Conservation (phyloP, 1,139 yeast genomes). For the Ashbya aceris region DNA sequence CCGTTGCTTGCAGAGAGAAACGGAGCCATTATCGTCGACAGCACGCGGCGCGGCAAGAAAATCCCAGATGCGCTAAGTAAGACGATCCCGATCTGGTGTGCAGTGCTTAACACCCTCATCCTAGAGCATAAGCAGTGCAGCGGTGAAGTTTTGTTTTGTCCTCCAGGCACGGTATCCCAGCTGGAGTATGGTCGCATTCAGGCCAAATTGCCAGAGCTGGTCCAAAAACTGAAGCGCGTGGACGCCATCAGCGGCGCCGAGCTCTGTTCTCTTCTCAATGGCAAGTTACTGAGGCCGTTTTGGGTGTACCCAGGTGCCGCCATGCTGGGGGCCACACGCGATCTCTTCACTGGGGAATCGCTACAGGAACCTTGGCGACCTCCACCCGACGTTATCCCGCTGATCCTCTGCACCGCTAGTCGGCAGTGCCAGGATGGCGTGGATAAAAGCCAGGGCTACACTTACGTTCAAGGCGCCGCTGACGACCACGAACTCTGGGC, state of each 20-base stretch:
- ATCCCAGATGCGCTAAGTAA: slow-evolving; percentile 84
- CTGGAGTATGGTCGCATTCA: slow-evolving; percentile 52
- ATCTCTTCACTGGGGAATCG: slow-evolving; percentile 23
- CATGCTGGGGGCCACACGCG: slow-evolving; percentile 16
- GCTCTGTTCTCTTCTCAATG: slow-evolving; percentile 28
- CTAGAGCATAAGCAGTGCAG: slow-evolving; percentile 21
- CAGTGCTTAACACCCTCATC: slow-evolving; percentile 54
- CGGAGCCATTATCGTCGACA: slow-evolving; percentile 65
- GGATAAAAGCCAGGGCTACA: slow-evolving; percentile 37
- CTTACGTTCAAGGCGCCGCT: slow-evolving; percentile 84
- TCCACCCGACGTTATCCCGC: slow-evolving; percentile 30
- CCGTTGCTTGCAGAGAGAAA: slow-evolving; percentile 34
- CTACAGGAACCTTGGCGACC: slow-evolving; percentile 17
- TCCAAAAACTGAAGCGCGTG: slow-evolving; percentile 34
- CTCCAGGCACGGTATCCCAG: slow-evolving; percentile 44
- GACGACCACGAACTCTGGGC: slow-evolving; percentile 93
- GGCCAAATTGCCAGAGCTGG: slow-evolving; percentile 42
- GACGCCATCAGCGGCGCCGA: slow-evolving; percentile 33
- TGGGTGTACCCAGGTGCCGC: slow-evolving; percentile 61
- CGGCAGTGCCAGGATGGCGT: slow-evolving; percentile 47
- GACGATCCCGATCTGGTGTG: slow-evolving; percentile 88
- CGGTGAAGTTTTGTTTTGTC: slow-evolving; percentile 35
- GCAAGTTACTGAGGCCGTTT: slow-evolving; percentile 51
- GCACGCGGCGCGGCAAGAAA: slow-evolving; percentile 73
- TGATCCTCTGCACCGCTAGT: slow-evolving; percentile 59